A percentile compares a stretch with the other conserved stretches of the same genome.
These are phyloP conservation scores for Wallacemonas sp. DNA, from an alignment of 208 protist genomes.

Conservation along the genomic window DNA sequence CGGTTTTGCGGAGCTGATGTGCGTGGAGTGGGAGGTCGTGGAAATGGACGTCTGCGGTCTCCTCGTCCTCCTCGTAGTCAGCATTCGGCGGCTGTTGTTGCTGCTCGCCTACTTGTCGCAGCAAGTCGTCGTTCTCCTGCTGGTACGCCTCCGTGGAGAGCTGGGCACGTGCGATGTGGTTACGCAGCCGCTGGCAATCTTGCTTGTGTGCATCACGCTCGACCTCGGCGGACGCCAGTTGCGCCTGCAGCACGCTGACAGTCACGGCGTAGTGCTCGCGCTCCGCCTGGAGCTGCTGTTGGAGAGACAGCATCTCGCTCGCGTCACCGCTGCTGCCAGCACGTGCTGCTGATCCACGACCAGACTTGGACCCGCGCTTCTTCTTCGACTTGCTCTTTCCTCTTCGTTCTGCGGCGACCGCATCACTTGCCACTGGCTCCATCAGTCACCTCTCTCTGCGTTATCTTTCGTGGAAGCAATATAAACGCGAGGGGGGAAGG, in stretches of 20 bases:
- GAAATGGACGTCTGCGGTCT: background rate
- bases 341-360: background rate
- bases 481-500: background rate
- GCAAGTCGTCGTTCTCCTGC: constrained; percentile 18
- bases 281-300: background rate
- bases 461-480: background rate
- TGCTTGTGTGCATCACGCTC: background rate
- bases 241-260: background rate
- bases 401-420: too few relatives aligned
- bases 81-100: too few relatives aligned
- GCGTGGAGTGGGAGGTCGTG: constrained; percentile 12
- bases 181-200: background rate
- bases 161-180: constrained; percentile 8
- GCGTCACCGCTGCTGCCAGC: background rate
- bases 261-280: background rate
- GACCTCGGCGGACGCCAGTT: background rate
- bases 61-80: constrained; percentile 1
- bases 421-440: too few relatives aligned
- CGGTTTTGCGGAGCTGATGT: constrained; percentile 9
- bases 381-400: background rate
- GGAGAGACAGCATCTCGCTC: background rate
- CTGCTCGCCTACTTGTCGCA: background rate
- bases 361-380: background rate
- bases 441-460: background rate
- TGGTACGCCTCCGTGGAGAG: constrained; percentile 7